A percentile compares a stretch with the other conserved stretches of the same genome.
phyloP scores from a whole-genome alignment of 1,284 basidiomycete species.

The Ganoderma lingzhi region DNA sequence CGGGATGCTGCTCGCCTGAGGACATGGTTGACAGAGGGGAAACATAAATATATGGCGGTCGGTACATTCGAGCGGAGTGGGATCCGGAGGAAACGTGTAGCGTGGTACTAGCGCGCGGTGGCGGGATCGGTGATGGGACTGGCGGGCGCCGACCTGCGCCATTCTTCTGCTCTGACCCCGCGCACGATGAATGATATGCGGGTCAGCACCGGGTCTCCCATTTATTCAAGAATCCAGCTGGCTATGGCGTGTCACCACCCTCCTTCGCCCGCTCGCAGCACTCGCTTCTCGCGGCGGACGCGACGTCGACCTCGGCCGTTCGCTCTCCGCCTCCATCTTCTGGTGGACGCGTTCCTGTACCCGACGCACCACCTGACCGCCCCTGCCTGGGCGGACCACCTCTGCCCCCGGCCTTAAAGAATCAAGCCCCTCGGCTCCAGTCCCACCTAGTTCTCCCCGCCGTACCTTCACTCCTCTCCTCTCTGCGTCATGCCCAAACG shows the following conservation, averaged over 20 bases:
- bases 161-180: neutral
- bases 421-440: slow-evolving; percentile 4
- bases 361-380: slow-evolving; percentile 18
- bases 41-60: neutral
- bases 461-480: slow-evolving; percentile 2
- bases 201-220: neutral
- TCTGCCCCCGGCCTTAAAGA: neutral
- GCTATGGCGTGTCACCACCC: neutral
- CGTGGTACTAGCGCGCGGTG: neutral
- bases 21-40: neutral
- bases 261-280: neutral
- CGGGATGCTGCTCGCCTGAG: neutral
- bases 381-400: neutral
- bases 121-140: neutral
- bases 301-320: neutral
- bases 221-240: slow-evolving; percentile 3
- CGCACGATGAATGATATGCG: neutral
- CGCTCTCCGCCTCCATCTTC: neutral
- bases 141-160: neutral
- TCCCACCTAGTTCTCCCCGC: neutral
- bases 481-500: slow-evolving; percentile 8
- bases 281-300: neutral
- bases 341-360: neutral
- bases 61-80: neutral
- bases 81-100: neutral